Conservation (phyloP, 2,329 filamentous ascomycete species). For the Monilinia polystroma region DNA sequence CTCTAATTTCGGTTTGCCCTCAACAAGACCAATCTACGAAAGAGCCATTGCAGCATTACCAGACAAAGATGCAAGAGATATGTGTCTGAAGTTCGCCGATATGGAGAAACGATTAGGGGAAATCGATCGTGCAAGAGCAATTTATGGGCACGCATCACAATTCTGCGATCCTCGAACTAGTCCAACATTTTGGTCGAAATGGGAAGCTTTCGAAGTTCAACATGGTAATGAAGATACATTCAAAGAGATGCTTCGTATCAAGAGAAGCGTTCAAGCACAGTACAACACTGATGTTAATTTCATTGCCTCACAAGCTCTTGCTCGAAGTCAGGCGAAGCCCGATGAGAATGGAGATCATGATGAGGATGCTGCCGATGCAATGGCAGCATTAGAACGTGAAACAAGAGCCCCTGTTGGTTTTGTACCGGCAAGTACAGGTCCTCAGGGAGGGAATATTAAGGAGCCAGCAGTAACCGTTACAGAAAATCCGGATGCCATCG, state of each 20-base stretch:
- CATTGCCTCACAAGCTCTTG: constrained; percentile 92
- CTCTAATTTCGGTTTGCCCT: constrained; percentile 94
- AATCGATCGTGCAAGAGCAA: constrained; percentile 90
- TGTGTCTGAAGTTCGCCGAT: constrained; percentile 98
- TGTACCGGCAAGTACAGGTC: constrained; percentile 78
- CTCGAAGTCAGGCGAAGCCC: constrained; percentile 67
- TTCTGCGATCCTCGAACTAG: constrained; percentile 95
- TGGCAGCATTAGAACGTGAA: constrained; percentile 85
- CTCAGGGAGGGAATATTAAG: constrained; percentile 58
- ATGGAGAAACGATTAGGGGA: constrained; percentile 91
- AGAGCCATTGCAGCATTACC: constrained; percentile 91
- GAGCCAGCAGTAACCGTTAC: constrained; percentile 46
- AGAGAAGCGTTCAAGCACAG: constrained; percentile 93
- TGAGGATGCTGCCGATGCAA: constrained; percentile 67
- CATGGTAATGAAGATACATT: constrained; percentile 99
- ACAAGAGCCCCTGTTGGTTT: constrained; percentile 88
- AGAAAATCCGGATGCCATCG: constrained; percentile 82
- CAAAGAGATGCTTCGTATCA: constrained; percentile 98
- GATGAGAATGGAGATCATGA: constrained; percentile 44
- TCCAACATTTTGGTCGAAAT: constrained; percentile 89
- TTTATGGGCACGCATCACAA: constrained; percentile 94
- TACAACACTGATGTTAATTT: constrained; percentile 99
- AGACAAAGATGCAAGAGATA: constrained; percentile 88
- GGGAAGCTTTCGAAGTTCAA: constrained; percentile 95
- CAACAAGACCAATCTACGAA: constrained; percentile 93